A percentile compares a stretch with the other conserved stretches of the same genome.
Conservation (phyloP, 2,329 filamentous ascomycete species). For the Sordariomycetes sp. region DNA sequence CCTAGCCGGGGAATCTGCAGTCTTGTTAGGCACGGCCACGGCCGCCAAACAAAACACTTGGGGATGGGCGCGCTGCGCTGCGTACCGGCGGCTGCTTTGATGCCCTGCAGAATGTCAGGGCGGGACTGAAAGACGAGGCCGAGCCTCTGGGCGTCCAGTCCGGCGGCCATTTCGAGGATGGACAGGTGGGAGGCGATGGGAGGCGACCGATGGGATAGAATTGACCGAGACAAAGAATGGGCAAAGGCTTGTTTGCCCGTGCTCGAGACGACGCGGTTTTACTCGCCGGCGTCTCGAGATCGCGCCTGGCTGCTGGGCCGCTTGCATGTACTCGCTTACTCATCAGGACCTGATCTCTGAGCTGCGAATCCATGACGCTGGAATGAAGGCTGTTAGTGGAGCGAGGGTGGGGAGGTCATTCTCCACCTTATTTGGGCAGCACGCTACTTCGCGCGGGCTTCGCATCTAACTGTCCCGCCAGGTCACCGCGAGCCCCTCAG, state of each 20-base stretch:
- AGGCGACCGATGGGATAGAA: not conserved
- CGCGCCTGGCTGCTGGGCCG: not conserved
- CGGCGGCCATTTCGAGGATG: conserved; percentile 22
- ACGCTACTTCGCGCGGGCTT: not conserved
- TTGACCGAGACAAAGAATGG: not conserved
- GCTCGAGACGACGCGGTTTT: not conserved
- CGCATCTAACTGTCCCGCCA: not conserved
- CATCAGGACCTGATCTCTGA: not conserved
- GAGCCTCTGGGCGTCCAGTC: conserved; percentile 39
- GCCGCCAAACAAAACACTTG: not conserved
- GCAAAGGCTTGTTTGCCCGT: not conserved
- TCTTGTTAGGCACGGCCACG: not conserved
- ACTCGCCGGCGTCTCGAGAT: not conserved
- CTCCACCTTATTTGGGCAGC: not conserved
- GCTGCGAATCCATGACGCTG: not conserved
- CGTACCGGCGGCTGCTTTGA: conserved; percentile 42
- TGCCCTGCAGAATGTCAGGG: conserved; percentile 44
- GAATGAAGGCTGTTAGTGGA: not conserved
- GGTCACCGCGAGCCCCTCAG: not conserved
- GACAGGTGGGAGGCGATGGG: not conserved
- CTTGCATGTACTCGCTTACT: not conserved
- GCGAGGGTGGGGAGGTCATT: not conserved
- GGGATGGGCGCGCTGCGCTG: not conserved
- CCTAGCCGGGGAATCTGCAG: conserved; percentile 36
- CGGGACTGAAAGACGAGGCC: conserved; percentile 41